phyloP scores from a whole-genome alignment of 176 grass and related monocot species.

The Neostapfia colusana region DNA sequence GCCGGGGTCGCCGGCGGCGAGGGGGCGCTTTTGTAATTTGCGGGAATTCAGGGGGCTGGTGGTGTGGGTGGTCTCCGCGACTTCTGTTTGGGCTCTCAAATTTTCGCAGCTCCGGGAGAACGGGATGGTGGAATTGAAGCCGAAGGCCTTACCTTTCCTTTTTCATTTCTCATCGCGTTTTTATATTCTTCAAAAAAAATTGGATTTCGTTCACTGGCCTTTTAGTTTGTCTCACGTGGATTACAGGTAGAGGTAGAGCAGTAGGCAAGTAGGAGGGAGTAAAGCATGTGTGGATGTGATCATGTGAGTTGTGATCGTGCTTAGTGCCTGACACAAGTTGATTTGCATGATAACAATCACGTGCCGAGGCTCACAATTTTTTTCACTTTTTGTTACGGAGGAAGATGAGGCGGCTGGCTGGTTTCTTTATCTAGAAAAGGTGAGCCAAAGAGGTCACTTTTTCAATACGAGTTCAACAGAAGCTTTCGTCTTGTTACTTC shows the following conservation, averaged over 20 bases:
- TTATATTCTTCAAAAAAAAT: slow-evolving; percentile 14
- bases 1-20: slow-evolving; percentile 38
- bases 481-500: background rate
- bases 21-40: slow-evolving; percentile 28
- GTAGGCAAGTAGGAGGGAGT: background rate
- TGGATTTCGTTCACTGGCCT: background rate
- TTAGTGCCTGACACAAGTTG: slow-evolving; percentile 30
- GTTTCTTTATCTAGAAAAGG: slow-evolving; percentile 13
- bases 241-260: background rate
- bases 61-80: slow-evolving; percentile 35
- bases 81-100: slow-evolving; percentile 42
- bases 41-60: slow-evolving; percentile 28
- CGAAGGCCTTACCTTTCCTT: background rate
- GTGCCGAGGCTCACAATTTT: slow-evolving; percentile 2
- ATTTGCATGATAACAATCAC: slow-evolving; percentile 46
- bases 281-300: slow-evolving; percentile 31
- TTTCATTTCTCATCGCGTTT: background rate
- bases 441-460: slow-evolving; percentile 9
- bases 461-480: background rate
- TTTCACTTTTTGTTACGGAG: background rate
- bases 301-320: slow-evolving; percentile 33
- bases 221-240: background rate
- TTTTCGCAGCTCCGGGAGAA: slow-evolving; percentile 27
- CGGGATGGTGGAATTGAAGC: background rate
- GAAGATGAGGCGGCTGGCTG: background rate